A percentile compares a stretch with the other conserved stretches of the same genome.
phyloP scores from a whole-genome alignment of 768 basidiomycete genomes.

The Pleurotus salmoneostramineus region DNA sequence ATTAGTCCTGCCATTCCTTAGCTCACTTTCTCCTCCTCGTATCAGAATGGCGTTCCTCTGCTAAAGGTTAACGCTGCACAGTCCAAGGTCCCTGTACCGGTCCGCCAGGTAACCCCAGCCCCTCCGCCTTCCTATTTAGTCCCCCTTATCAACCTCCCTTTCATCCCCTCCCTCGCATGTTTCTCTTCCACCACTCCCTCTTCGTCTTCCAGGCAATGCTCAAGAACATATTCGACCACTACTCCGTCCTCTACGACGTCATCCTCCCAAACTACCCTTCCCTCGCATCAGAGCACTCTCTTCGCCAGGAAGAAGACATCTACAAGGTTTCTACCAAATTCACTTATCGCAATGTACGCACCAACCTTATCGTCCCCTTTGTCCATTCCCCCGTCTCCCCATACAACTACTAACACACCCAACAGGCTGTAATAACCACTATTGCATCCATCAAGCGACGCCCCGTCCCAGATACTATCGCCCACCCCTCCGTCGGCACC shows the following conservation, averaged over 20 bases:
- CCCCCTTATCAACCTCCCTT: background rate
- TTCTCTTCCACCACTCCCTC: constrained; percentile 6
- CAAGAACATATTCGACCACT: constrained; percentile 71
- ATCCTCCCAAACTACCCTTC: constrained; percentile 51
- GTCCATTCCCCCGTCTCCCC: constrained; percentile 6
- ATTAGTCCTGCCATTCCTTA: constrained; percentile 5
- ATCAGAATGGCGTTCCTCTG: constrained; percentile 58
- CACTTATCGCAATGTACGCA: constrained; percentile 78
- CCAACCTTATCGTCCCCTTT: background rate
- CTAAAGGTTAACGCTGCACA: constrained; percentile 63
- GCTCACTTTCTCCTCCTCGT: background rate
- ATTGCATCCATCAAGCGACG: constrained; percentile 47
- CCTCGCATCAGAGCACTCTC: constrained; percentile 73
- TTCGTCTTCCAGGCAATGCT: constrained; percentile 55
- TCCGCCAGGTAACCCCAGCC: constrained; percentile 56
- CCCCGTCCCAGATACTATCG: constrained; percentile 47
- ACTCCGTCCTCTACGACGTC: constrained; percentile 58
- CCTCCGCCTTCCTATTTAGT: background rate
- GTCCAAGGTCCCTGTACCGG: constrained; percentile 69
- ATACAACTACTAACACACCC: too few relatives aligned
- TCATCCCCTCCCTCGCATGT: background rate
- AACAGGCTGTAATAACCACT: constrained; percentile 49
- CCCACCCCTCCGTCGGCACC: constrained; percentile 77
- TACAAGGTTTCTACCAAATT: constrained; percentile 71
- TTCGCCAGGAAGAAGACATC: constrained; percentile 77